Percentiles rank a stretch among this genome's conserved stretches.
Conservation (phyloP, 495 filamentous ascomycete species). For the Xylaria telfairii region DNA sequence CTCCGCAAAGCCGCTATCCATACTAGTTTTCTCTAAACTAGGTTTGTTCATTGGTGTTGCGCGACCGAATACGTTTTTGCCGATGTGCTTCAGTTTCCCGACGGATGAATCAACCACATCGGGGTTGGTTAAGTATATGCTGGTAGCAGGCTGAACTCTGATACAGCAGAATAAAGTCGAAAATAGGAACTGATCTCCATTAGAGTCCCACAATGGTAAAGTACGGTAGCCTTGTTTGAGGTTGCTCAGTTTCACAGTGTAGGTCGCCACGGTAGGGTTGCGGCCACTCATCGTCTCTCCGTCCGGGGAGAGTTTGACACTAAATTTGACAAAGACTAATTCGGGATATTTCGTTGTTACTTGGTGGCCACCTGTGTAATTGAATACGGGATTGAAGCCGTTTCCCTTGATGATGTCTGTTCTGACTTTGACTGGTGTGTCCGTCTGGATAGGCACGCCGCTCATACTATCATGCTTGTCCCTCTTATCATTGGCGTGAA, state of each 20-base stretch:
- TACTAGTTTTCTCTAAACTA: conserved; percentile 49
- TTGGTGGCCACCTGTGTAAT: conserved; percentile 71
- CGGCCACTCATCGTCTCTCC: conserved; percentile 62
- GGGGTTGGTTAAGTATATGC: conserved; percentile 56
- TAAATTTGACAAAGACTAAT: conserved; percentile 91
- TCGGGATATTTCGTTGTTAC: conserved; percentile 90
- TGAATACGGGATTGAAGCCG: conserved; percentile 89
- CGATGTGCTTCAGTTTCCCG: conserved; percentile 55
- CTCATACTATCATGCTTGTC: conserved; percentile 58
- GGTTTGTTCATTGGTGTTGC: conserved; percentile 50
- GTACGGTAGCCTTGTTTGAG: conserved; percentile 96
- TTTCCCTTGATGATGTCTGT: conserved; percentile 83
- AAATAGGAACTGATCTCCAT: conserved; percentile 90
- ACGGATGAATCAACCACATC: conserved; percentile 45
- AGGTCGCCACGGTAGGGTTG: conserved; percentile 76
- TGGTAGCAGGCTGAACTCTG: conserved; percentile 64
- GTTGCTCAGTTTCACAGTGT: conserved; percentile 88
- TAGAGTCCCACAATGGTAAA: conserved; percentile 85
- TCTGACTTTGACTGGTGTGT: conserved; percentile 68
- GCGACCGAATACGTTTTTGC: conserved; percentile 56
- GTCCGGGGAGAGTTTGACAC: conserved; percentile 81
- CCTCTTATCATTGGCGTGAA: conserved; percentile 87
- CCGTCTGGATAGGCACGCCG: conserved; percentile 61
- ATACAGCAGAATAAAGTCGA: conserved; percentile 94
- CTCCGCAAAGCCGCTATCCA: conserved; percentile 38